Base-by-base conservation (phyloP, 345 rosid species). In the Rubroshorea leprosula region DNA sequence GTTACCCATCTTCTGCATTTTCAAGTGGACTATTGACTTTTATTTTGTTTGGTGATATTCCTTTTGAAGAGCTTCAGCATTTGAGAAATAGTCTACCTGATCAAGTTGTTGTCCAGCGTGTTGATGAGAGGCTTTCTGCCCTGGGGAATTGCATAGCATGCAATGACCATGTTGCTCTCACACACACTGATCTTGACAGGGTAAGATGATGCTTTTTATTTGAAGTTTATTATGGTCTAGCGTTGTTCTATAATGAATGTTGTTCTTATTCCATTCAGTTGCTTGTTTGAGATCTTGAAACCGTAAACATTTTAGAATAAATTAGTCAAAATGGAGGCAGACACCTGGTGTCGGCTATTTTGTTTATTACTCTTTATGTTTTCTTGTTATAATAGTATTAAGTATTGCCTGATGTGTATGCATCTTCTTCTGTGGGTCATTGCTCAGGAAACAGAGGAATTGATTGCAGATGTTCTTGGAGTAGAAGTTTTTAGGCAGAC, bases 401-500 rank as follows among this genome's bases (percentile, higher is more conserved):
- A n/a, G n/a, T n/a, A n/a, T n/a, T n/a, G n/a, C n/a, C n/a, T n/a
- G n/a, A n/a, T n/a, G n/a, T n/a, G n/a, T 26, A 23, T 25, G 12
- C 26, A 3, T 57, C 12, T 4, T 35, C 41, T 35, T 35, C 1
- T 29, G 35, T 29, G n/a, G n/a, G 4, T 29, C 9, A 29, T 29
- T 25, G n/a, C 46, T 12, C 68, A 86, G 97, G 87, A 87, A 74
- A 94, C 97, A 0, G 99, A 90, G 73, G 97, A 94, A 70, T 71
- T 94, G 48, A 87, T 87, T 53, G 90, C 95, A 0, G 97, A 94
- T 78, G 99, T 87, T 66, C 97, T 94, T 58, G 95, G 92, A 10
- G 97, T 90, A 39, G 99, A 94, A 77, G 97, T 87, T 50, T 90
- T 90, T 60, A 76, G 97, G 74, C 97, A 89, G 83, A 87, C 96